phyloP scores from a whole-genome alignment of 1,284 basidiomycete genomes.

The Meripilus lineatus region DNA sequence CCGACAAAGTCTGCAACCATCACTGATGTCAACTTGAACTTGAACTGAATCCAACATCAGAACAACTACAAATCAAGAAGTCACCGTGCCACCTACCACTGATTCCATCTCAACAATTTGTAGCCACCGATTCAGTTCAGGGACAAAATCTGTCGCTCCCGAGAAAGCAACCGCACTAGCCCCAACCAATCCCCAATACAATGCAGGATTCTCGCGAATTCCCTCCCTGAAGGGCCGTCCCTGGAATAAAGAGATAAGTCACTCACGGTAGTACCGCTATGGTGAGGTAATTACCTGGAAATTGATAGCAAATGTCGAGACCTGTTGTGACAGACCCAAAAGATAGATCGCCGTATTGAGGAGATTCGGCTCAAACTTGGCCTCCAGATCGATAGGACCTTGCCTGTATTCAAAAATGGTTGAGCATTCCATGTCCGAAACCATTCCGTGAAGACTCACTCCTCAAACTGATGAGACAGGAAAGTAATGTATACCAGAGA shows the following conservation, averaged over 20 bases:
- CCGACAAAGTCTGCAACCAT: conserved; percentile 91
- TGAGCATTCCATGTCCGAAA: conserved; percentile 5
- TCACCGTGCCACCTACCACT: conserved; percentile 44
- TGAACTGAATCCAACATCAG: conserved; percentile 57
- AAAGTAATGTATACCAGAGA: conserved; percentile 89
- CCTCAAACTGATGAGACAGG: conserved; percentile 72
- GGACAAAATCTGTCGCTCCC: conserved; percentile 91
- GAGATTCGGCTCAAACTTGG: conserved; percentile 90
- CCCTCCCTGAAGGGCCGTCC: conserved; percentile 96
- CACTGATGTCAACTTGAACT: conserved; percentile 63
- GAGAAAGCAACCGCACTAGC: conserved; percentile 87
- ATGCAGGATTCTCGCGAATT: conserved; percentile 85
- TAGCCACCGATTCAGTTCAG: conserved; percentile 94
- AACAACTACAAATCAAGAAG: background rate
- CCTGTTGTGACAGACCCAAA: conserved; percentile 89
- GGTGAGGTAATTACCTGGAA: conserved; percentile 62
- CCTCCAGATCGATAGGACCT: conserved; percentile 85
- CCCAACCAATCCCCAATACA: conserved; percentile 89
- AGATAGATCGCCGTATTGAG: conserved; percentile 95
- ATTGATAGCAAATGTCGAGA: conserved; percentile 95
- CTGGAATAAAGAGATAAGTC: conserved; percentile 27
- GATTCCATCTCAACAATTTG: conserved; percentile 92
- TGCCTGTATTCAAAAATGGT: conserved; percentile 39
- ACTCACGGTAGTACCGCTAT: background rate
- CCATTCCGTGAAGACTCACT: conserved; percentile 44